Base-by-base conservation (phyloP, 257 asterid genomes). In the Gentiana macrophylla region DNA sequence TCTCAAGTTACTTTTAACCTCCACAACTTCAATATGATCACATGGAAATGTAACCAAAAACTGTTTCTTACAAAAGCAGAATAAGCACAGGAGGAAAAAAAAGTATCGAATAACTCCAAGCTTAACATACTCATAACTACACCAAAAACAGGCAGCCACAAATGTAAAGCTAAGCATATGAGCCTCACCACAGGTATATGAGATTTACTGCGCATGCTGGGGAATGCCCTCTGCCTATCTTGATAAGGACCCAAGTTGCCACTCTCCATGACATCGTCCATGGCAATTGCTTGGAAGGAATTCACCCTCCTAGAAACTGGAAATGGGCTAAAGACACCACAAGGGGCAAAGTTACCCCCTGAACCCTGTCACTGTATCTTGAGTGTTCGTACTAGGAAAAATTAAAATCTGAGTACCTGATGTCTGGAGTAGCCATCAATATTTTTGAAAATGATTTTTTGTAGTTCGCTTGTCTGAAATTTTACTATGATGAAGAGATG, bases 321-420 rank as follows among this genome's bases (percentile, higher is more conserved):
- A 62, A 78, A 84, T 53, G 81, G 71, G 68, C 51, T 68, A 76
- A 74, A 80, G 69, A 76, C 86, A 15, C 85, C 83, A 67, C 74
- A 66, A 65, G 68, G 84, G 93, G 93, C 90, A 84, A 91, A 77
- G 70, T 88, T 90, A 74, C 86, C 95, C 90, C 95, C 94, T n/a
- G 87, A 83, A 70, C 83, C 84, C 56, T 73, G 80, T 69, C 80
- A 87, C 86, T 76, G 78, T 66, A 84, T 82, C 37, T 58, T 52
- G 64, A 24, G 50, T 12, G 36, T 49, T 46, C 37, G 48, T 12
- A 63, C 61, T 48, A 45, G 10, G 50, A 35, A 57, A 34, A 47
- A 43, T 36, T 13, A 62, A 44, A 34, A 13, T 35, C 55, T 62
- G 35, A 47, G 50, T 37, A 53, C 5, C 41, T 8, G 48, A 54